Percentiles rank a stretch among this genome's conserved stretches.
These are phyloP conservation scores for Chaetoceros muelleri DNA, from an alignment of 108 stramenopile species.

Conservation along the genomic window DNA sequence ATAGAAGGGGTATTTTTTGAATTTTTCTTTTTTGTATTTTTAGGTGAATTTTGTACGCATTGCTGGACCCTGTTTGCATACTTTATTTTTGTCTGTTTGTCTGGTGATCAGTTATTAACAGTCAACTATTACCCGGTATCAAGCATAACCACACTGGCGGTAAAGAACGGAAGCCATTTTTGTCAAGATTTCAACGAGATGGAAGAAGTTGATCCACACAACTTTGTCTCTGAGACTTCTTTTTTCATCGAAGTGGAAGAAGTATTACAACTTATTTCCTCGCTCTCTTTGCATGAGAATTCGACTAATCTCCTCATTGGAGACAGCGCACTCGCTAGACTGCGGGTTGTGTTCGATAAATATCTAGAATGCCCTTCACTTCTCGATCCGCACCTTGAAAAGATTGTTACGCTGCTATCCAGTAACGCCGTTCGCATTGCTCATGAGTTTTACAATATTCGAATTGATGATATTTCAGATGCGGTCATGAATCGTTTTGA, in stretches of 20 bases:
- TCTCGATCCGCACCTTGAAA: conserved; percentile 74
- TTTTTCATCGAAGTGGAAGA: conserved; percentile 35
- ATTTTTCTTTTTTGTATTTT: no score
- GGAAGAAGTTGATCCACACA: no score
- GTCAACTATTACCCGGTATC: no score
- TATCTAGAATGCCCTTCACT: conserved; percentile 93
- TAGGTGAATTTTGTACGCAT: no score
- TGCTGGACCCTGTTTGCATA: no score
- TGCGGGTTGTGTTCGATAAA: conserved; percentile 70
- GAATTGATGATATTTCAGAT: conserved; percentile 1
- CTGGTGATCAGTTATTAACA: no score
- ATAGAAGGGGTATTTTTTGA: no score
- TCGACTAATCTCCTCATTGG: not conserved
- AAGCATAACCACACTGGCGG: no score
- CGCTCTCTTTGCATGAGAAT: not conserved
- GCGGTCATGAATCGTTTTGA: not conserved
- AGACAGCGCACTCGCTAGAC: conserved; percentile 26
- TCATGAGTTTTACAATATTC: conserved; percentile 7
- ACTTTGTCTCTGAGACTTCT: conserved; percentile 18
- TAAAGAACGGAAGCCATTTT: no score
- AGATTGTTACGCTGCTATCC: conserved; percentile 38
- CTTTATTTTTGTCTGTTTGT: no score
- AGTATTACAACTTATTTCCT: conserved; percentile 19
- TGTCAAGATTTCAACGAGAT: no score
- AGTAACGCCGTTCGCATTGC: conserved; percentile 8